These are phyloP conservation scores for Vigna trinervia DNA, from an alignment of 306 rosid genomes.

Conservation along the genomic window DNA sequence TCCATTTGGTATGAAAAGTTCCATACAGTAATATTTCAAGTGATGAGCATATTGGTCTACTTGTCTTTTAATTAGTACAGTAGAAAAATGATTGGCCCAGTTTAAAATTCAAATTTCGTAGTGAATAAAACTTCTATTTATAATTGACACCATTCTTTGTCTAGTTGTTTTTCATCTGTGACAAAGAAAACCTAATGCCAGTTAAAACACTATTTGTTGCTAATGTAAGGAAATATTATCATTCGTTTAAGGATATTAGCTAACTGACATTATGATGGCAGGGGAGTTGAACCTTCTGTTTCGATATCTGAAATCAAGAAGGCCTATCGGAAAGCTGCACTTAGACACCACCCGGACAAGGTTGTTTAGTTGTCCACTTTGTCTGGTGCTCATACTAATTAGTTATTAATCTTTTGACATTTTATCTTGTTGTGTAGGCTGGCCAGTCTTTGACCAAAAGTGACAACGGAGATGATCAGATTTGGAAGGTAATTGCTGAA, in stretches of 20 bases:
- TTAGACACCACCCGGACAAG: conserved; percentile 98
- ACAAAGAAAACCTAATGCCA: not conserved
- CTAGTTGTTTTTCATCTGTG: conserved; percentile 24
- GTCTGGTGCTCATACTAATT: conserved; percentile 6
- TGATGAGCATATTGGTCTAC: not conserved
- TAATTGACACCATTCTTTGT: conserved; percentile 17
- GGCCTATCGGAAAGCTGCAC: conserved; percentile 99
- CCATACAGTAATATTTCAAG: not conserved
- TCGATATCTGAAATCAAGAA: conserved; percentile 88
- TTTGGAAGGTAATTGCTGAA: conserved; percentile 81
- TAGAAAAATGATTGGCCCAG: not conserved
- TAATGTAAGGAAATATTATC: conserved; percentile 30
- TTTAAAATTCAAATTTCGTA: not conserved
- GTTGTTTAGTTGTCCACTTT: conserved; percentile 49
- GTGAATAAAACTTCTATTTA: not conserved
- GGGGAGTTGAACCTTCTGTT: conserved; percentile 89
- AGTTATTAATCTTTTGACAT: conserved; percentile 25
- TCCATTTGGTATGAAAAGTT: not conserved
- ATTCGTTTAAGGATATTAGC: conserved; percentile 30
- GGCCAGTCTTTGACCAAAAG: conserved; percentile 81
- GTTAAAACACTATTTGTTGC: conserved; percentile 8
- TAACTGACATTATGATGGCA: conserved; percentile 58
- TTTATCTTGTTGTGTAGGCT: conserved; percentile 63
- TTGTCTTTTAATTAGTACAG: not conserved
- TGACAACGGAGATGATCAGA: conserved; percentile 77